Conservation (phyloP, 768 basidiomycete genomes). For the Royoungia palumana region DNA sequence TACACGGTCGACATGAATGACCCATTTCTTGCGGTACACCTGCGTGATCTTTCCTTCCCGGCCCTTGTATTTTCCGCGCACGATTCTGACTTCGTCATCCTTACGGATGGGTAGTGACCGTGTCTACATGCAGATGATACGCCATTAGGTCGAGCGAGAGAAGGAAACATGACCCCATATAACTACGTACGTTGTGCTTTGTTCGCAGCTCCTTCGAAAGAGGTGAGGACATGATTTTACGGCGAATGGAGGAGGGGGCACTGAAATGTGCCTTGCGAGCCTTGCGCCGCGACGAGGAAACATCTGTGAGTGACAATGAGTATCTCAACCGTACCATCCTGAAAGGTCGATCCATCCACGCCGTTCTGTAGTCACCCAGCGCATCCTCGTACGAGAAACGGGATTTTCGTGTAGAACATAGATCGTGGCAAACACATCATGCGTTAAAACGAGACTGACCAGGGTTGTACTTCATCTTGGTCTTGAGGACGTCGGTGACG, state of each 20-base stretch:
- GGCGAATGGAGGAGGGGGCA: slow-evolving; percentile 90
- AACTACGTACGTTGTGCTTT: slow-evolving; percentile 79
- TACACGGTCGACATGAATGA: slow-evolving; percentile 97
- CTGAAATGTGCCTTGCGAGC: slow-evolving; percentile 97
- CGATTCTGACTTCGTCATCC: slow-evolving; percentile 96
- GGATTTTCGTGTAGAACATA: slow-evolving; percentile 24
- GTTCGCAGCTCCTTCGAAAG: slow-evolving; percentile 91
- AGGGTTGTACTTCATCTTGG: slow-evolving; percentile 77
- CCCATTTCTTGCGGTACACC: slow-evolving; percentile 99
- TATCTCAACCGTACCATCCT: slow-evolving; percentile 16
- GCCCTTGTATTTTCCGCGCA: slow-evolving; percentile 97
- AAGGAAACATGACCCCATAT: neutral
- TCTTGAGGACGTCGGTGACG: slow-evolving; percentile 63
- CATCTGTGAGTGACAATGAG: slow-evolving; percentile 52
- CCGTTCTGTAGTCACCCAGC: slow-evolving; percentile 51
- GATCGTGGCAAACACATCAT: slow-evolving; percentile 16
- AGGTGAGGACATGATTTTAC: slow-evolving; percentile 97
- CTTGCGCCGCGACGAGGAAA: slow-evolving; percentile 95
- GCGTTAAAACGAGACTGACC: slow-evolving; percentile 51
- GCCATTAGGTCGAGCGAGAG: neutral
- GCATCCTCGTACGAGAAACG: slow-evolving; percentile 30
- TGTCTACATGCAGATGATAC: slow-evolving; percentile 42
- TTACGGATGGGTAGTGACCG: slow-evolving; percentile 95
- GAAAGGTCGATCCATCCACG: slow-evolving; percentile 43
- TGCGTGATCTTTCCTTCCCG: slow-evolving; percentile 97